Base-by-base conservation (phyloP, 441 rosid genomes). In the Mallotus repandus region DNA sequence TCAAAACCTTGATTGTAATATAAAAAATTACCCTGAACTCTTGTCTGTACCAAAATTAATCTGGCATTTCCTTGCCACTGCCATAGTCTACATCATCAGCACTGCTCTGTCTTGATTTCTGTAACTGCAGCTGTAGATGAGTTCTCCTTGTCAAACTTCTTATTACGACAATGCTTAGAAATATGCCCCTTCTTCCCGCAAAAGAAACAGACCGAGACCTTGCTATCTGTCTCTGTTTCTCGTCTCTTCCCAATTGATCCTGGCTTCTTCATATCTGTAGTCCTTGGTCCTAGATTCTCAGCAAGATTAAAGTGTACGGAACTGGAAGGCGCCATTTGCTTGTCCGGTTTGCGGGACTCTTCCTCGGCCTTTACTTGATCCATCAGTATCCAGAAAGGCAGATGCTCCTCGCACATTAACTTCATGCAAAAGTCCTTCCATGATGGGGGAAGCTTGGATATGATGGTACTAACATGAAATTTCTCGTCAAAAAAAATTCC, bases 381-480 rank as follows among this genome's bases (percentile, higher is more conserved):
- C 97, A 91, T 88, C 82, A 92, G 76, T 82, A 76, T 70, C 84
- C 77, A 63, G 35, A 88, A 87, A 5, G 93, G 83, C 62, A 92
- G 79, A 79, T 81, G 67, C 78, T 91, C 91, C 72, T 73, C 80
- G 9, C 67, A 85, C 89, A 85, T 81, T 79, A 85, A 75, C 84
- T 82, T 88, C 54, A 78, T 62, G 82, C 89, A 75, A 66, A 92
- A 86, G 68, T 86, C 87, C 79, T 85, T 87, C 99, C 99, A 92
- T 60, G 98, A 91, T 13, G 82, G 82, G 0, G 94, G 97, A 62
- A 94, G 87, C 89, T 94, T 94, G 66, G 91, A 86, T 38, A 94
- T 78, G 74, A 94, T 81, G 71, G 83, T 74, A 63, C 86, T 82
- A 69, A 89, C 92, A 73, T 92, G 98, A 79, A 94, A 94, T 55